phyloP scores from a whole-genome alignment of 768 basidiomycete species.

The Agrocybe pediades region DNA sequence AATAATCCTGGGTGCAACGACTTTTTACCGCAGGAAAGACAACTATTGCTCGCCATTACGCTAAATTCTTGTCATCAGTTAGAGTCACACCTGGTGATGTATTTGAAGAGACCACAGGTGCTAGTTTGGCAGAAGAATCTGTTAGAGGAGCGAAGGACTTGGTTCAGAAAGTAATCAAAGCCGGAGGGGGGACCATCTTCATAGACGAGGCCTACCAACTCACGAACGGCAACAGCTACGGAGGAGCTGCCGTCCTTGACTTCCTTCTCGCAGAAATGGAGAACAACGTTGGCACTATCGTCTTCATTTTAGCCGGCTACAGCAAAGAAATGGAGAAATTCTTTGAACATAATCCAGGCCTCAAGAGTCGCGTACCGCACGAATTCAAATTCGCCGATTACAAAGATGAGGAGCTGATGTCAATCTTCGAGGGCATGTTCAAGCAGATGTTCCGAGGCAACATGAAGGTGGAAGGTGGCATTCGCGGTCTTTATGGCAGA shows the following conservation, averaged over 20 bases:
- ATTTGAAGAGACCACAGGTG: constrained; percentile 67
- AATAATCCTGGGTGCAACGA: neutral
- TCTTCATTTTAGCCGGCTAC: constrained; percentile 75
- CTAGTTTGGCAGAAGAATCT: constrained; percentile 58
- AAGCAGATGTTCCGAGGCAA: constrained; percentile 44
- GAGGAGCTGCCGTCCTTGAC: constrained; percentile 63
- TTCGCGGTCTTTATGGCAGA: constrained; percentile 53
- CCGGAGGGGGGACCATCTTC: constrained; percentile 68
- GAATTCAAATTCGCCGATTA: constrained; percentile 63
- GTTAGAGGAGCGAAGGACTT: constrained; percentile 52
- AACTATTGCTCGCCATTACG: constrained; percentile 58
- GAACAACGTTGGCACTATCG: constrained; percentile 61
- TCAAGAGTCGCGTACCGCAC: constrained; percentile 69
- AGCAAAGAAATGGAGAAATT: constrained; percentile 75
- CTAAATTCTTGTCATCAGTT: constrained; percentile 59
- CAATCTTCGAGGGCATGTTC: constrained; percentile 54
- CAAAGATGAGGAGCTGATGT: constrained; percentile 52
- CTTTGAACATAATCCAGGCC: constrained; percentile 75
- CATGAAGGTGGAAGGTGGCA: constrained; percentile 59
- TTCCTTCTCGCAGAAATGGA: constrained; percentile 78
- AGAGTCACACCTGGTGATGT: constrained; percentile 50
- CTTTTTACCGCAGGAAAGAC: constrained; percentile 8
- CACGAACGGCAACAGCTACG: constrained; percentile 43
- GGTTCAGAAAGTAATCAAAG: constrained; percentile 44
- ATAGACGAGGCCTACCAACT: constrained; percentile 77